These are phyloP conservation scores for Exophiala sideris DNA, from an alignment of 2,329 filamentous ascomycete species.

Conservation along the genomic window DNA sequence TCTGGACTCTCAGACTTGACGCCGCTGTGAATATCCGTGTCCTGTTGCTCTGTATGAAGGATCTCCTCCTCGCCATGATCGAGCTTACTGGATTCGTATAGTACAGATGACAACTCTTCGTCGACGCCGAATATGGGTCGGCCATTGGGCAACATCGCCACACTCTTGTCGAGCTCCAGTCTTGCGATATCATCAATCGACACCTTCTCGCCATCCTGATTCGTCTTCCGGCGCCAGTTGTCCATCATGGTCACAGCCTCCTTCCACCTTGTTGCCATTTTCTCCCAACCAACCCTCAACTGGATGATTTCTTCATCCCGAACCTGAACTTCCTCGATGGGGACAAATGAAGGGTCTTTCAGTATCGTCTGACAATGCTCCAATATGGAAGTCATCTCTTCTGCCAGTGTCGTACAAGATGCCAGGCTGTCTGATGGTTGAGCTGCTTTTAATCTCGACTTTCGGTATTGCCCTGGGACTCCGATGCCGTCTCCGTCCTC, in stretches of 20 bases:
- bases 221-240: conserved; percentile 82
- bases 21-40: not conserved
- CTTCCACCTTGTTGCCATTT: conserved; percentile 86
- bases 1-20: conserved; percentile 7
- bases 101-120: conserved; percentile 22
- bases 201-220: conserved; percentile 35
- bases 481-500: conserved; percentile 24
- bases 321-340: conserved; percentile 89
- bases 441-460: conserved; percentile 9
- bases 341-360: conserved; percentile 94
- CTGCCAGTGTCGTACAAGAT: conserved; percentile 65
- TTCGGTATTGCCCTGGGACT: conserved; percentile 30
- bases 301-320: conserved; percentile 86
- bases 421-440: conserved; percentile 38
- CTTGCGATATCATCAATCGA: conserved; percentile 43
- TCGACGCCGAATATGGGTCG: conserved; percentile 32
- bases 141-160: conserved; percentile 32
- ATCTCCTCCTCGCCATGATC: conserved; percentile 9
- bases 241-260: conserved; percentile 90
- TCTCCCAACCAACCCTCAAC: conserved; percentile 81
- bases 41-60: not conserved
- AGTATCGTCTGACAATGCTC: conserved; percentile 78
- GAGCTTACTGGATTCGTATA: conserved; percentile 16
- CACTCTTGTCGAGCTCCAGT: conserved; percentile 37
- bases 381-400: conserved; percentile 72